Conservation (phyloP, 495 filamentous ascomycete genomes). For the Penicillium pancosmium region DNA sequence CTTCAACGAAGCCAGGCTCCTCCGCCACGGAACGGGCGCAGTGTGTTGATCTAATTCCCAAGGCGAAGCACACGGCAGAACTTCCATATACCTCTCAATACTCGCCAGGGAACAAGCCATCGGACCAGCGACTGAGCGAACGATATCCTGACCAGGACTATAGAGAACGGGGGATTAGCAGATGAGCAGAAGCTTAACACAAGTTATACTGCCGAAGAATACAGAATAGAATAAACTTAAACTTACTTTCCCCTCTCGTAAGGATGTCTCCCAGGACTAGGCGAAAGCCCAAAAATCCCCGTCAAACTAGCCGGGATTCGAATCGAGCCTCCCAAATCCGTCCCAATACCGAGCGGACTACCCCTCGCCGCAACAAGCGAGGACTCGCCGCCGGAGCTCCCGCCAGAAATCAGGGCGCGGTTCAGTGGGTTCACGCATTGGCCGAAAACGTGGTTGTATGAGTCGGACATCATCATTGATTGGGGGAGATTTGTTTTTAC, state of each 20-base stretch:
- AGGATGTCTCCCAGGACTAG: constrained; percentile 62
- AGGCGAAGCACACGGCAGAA: constrained; percentile 24
- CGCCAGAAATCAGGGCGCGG: constrained; percentile 58
- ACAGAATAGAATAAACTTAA: background rate
- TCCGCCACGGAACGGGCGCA: constrained; percentile 49
- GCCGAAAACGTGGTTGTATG: constrained; percentile 47
- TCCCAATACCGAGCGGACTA: constrained; percentile 66
- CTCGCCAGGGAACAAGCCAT: constrained; percentile 29
- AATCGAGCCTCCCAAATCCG: constrained; percentile 71
- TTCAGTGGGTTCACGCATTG: constrained; percentile 62
- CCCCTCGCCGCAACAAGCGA: constrained; percentile 63
- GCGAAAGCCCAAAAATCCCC: constrained; percentile 67
- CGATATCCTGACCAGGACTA: constrained; percentile 35
- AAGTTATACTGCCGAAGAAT: too few relatives aligned
- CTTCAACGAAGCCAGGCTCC: constrained; percentile 26
- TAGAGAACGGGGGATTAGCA: background rate
- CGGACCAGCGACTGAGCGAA: constrained; percentile 36
- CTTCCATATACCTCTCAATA: constrained; percentile 38
- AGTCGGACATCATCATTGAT: constrained; percentile 62
- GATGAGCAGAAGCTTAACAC: too few relatives aligned
- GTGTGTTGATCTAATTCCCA: constrained; percentile 40
- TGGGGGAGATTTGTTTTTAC: constrained; percentile 66
- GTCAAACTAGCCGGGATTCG: constrained; percentile 64
- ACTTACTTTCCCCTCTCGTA: constrained; percentile 46
- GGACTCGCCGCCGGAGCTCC: constrained; percentile 68